These are phyloP conservation scores for Corchorus olitorius DNA, from an alignment of 345 rosid species.

Conservation along the genomic window DNA sequence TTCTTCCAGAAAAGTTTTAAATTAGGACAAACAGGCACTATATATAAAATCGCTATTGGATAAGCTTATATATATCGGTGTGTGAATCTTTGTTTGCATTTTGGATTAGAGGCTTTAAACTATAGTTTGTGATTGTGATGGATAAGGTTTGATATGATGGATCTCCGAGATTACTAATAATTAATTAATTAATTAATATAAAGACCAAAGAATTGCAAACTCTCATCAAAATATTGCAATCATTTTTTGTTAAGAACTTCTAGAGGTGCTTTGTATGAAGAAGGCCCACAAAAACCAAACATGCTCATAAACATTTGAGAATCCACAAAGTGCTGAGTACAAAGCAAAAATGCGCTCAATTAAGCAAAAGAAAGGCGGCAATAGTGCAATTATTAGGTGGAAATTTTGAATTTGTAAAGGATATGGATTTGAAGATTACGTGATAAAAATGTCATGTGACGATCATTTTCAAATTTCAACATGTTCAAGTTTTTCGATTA, in stretches of 20 bases:
- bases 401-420: not conserved
- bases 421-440: too few relatives aligned
- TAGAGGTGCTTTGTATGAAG: not conserved
- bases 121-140: not conserved
- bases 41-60: not conserved
- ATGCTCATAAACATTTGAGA: not conserved
- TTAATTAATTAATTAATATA: not conserved
- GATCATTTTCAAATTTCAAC: too few relatives aligned
- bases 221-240: not conserved
- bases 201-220: not conserved
- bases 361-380: not conserved
- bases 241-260: not conserved
- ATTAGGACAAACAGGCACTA: too few relatives aligned
- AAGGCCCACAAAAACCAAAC: not conserved
- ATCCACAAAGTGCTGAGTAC: not conserved
- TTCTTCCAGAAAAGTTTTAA: too few relatives aligned
- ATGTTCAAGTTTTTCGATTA: too few relatives aligned
- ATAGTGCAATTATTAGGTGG: not conserved
- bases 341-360: slow-evolving; percentile 1
- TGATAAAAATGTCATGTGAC: too few relatives aligned
- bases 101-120: not conserved
- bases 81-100: not conserved
- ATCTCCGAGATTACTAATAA: too few relatives aligned
- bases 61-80: not conserved
- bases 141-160: not conserved